Evolutionary conservation across 352 stramenopile genomes (phyloP), one percentile per base, ranked within the genome.

Genomic region (Detonula confervacea): DNA sequence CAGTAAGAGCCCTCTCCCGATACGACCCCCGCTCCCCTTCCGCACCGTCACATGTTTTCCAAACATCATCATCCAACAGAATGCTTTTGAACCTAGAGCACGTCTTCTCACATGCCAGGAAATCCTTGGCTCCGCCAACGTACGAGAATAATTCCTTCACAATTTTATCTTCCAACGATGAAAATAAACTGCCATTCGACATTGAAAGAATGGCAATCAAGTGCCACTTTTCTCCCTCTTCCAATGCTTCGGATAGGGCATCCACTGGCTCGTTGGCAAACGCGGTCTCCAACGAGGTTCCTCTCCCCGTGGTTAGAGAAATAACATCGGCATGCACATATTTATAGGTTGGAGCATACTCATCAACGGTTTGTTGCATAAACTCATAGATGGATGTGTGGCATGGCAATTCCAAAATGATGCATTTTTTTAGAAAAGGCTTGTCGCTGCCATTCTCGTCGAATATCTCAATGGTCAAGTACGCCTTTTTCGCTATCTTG

Each of bases 21-120:
- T 57, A 69, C 8, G 60, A 69, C 16, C 44, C 60, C 16, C 55
- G n/a, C 35, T 51, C 57, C 8, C 29, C n/a, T 22, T 66, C 57
- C 6, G 60, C 18, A 18, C 60, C 60, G 16, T 12, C 16, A 51
- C 60, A 54, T 7, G 55, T n/a, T 25, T n/a, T 5, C 60, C 60
- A 69, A 9, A 69, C 18, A 27, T 51, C 44, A 35, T 69, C 60
- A 51, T 69, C 60, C 7, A n/a, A 51, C 16, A 69, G 44, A 27
- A 69, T 56, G n/a, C 25, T 22, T 56, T 37, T 11, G 18, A 69
- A 69, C 9, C 60, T 49, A 22, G 60, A 35, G 18, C 60, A 69
- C 7, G 33, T 30, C 16, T 37, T 49, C 37, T 57, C 60, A 20
- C 30, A 54, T 37, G 60, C 29, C 14, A 56, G 35, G 35, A 69